Conservation (phyloP, 768 basidiomycete species). For the Mycena rosella region DNA sequence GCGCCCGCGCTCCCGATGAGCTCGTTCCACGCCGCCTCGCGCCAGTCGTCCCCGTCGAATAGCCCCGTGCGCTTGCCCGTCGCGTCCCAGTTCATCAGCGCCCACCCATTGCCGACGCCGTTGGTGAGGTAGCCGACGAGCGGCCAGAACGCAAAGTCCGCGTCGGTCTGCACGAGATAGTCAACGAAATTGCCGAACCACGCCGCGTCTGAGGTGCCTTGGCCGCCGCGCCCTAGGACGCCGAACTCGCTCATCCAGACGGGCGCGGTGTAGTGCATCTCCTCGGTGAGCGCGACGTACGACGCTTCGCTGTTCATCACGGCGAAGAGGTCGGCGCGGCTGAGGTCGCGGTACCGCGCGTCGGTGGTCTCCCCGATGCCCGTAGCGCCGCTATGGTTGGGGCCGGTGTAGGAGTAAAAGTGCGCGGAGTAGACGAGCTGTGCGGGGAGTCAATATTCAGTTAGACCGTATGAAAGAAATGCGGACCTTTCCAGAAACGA, state of each 20-base stretch:
- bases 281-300: slow-evolving; percentile 27
- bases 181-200: slow-evolving; percentile 35
- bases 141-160: slow-evolving; percentile 33
- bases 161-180: slow-evolving; percentile 29
- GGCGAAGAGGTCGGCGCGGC: slow-evolving; percentile 21
- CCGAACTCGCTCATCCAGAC: slow-evolving; percentile 36
- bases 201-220: neutral
- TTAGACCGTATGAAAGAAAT: neutral
- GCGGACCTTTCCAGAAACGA: slow-evolving; percentile 32
- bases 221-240: slow-evolving; percentile 16
- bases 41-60: slow-evolving; percentile 35
- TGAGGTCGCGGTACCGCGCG: slow-evolving; percentile 32
- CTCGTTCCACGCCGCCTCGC: slow-evolving; percentile 26
- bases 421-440: slow-evolving; percentile 37
- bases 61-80: slow-evolving; percentile 20
- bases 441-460: neutral
- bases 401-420: slow-evolving; percentile 37
- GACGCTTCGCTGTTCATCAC: slow-evolving; percentile 19
- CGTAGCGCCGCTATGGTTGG: slow-evolving; percentile 33
- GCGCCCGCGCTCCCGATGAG: neutral
- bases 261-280: slow-evolving; percentile 37
- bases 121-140: slow-evolving; percentile 33
- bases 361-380: slow-evolving; percentile 35
- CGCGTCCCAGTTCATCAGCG: slow-evolving; percentile 35
- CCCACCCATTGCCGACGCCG: slow-evolving; percentile 32